Percentiles rank a stretch among this genome's conserved stretches.
Conservation (phyloP, 441 rosid species). For the Viola pubescens region DNA sequence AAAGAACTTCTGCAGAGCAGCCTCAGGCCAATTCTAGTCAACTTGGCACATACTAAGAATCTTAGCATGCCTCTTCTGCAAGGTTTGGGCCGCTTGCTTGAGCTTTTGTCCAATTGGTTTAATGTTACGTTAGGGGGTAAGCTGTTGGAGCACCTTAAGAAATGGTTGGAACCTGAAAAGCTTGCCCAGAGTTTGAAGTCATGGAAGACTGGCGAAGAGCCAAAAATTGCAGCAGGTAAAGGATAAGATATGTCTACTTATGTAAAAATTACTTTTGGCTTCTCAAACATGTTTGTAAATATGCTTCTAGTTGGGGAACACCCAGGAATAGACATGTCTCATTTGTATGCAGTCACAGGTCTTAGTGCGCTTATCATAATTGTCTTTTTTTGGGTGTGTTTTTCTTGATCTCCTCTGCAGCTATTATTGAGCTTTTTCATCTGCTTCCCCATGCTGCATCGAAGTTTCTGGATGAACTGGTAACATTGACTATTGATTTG, state of each 20-base stretch:
- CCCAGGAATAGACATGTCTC: neutral
- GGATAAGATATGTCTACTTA: no score
- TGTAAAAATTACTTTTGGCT: no score
- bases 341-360: no score
- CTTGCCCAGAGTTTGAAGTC: constrained; percentile 88
- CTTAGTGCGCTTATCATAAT: no score
- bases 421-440: constrained; percentile 98
- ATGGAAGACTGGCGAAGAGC: constrained; percentile 99
- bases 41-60: constrained; percentile 96
- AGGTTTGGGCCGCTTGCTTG: constrained; percentile 97
- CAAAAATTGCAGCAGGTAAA: constrained; percentile 97
- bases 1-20: constrained; percentile 98
- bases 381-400: constrained; percentile 19
- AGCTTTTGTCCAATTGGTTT: constrained; percentile 96
- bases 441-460: constrained; percentile 96
- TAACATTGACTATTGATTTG: constrained; percentile 83
- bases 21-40: constrained; percentile 93
- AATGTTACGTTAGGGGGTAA: constrained; percentile 97
- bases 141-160: constrained; percentile 95
- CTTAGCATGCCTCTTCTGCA: constrained; percentile 98
- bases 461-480: constrained; percentile 94
- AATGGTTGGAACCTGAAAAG: constrained; percentile 99
- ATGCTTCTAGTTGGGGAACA: neutral
- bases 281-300: no score
- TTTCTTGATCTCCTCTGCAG: constrained; percentile 33